Conservation (phyloP, 352 stramenopile species). For the Pseudoperonospora humuli region DNA sequence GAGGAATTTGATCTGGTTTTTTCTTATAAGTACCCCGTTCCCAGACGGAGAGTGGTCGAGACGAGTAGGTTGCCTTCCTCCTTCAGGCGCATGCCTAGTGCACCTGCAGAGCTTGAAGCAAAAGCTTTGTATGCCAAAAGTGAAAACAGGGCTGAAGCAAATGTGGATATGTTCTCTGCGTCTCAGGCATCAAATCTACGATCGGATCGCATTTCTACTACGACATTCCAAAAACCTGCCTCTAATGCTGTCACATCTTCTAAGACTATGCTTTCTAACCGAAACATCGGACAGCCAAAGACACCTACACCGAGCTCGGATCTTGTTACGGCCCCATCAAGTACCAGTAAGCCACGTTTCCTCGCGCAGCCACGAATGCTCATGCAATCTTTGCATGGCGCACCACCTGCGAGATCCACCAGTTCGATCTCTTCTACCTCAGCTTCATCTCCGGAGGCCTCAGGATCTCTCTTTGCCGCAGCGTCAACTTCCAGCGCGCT, state of each 20-base stretch:
- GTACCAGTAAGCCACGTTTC: constrained; percentile 8
- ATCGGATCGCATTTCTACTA: constrained; percentile 2
- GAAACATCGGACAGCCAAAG: background rate
- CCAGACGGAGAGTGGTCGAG: constrained; percentile 5
- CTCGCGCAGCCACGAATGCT: constrained; percentile 13
- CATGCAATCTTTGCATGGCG: constrained; percentile 1
- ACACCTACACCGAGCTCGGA: constrained; percentile 7
- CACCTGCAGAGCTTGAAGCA: background rate
- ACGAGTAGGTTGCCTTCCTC: constrained; percentile 1
- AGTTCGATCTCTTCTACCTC: constrained; percentile 3
- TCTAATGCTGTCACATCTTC: background rate
- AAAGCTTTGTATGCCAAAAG: background rate
- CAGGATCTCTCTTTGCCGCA: background rate
- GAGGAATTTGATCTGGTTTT: constrained; percentile 24
- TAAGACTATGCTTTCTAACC: background rate
- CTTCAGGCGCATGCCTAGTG: constrained; percentile 4
- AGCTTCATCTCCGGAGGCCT: background rate
- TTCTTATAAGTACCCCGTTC: constrained; percentile 23
- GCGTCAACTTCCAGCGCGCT: background rate
- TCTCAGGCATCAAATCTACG: constrained; percentile 1
- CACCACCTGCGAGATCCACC: background rate
- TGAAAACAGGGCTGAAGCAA: background rate
- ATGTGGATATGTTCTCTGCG: background rate
- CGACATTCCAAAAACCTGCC: background rate
- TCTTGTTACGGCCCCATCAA: background rate